Evolutionary conservation across 768 basidiomycete species (phyloP).

Genomic region (Cyclocybe cylindracea): DNA sequence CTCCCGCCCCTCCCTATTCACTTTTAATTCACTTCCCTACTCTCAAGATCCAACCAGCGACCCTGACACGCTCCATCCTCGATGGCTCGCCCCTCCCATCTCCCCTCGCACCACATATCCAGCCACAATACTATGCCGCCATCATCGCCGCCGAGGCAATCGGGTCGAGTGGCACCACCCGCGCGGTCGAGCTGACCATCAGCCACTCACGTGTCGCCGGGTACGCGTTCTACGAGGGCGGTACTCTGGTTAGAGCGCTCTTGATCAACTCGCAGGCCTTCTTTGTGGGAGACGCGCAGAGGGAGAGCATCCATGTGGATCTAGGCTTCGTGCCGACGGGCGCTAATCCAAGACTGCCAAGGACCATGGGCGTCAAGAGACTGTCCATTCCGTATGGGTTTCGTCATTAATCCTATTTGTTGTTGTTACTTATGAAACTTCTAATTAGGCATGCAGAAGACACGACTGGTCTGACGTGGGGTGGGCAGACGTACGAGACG

Average conservation of each 20-base stretch:
- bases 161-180: conserved; percentile 42
- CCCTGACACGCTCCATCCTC: conserved; percentile 56
- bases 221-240: conserved; percentile 61
- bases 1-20: neutral
- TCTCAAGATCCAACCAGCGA: conserved; percentile 60
- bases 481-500: conserved; percentile 60
- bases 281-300: conserved; percentile 31
- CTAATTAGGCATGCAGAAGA: conserved; percentile 47
- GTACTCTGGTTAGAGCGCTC: conserved; percentile 44
- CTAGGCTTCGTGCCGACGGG: conserved; percentile 32
- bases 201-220: conserved; percentile 50
- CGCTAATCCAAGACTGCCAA: conserved; percentile 15
- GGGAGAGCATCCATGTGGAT: conserved; percentile 43
- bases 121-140: conserved; percentile 67
- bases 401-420: neutral
- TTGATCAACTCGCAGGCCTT: conserved; percentile 64
- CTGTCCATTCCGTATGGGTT: conserved; percentile 43
- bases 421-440: neutral
- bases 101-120: conserved; percentile 59
- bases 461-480: conserved; percentile 53
- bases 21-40: neutral
- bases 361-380: conserved; percentile 45
- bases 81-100: conserved; percentile 51
- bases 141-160: conserved; percentile 62
- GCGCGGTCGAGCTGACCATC: conserved; percentile 50